Evolutionary conservation across 257 asterid genomes (phyloP).

Genomic region (Capsicum rhomboideum): DNA sequence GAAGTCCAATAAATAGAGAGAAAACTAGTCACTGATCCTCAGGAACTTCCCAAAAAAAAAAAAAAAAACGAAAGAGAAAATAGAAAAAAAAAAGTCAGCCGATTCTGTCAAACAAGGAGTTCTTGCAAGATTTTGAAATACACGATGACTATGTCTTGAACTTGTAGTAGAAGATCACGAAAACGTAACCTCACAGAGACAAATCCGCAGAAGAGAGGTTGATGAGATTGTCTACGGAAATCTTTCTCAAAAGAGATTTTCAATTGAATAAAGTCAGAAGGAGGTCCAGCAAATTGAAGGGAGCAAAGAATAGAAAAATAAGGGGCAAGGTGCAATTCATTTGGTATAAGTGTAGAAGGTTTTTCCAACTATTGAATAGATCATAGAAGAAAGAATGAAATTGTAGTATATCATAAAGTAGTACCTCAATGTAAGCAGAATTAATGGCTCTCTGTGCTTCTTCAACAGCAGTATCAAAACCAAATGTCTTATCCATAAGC

Average conservation of each 20-base stretch:
- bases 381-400: neutral
- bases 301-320: neutral
- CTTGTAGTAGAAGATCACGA: neutral
- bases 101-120: neutral
- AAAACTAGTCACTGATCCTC: neutral
- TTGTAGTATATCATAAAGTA: neutral
- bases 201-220: neutral
- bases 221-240: neutral
- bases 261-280: neutral
- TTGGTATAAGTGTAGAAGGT: neutral
- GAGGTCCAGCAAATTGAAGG: neutral
- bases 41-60: neutral
- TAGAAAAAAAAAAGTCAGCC: neutral
- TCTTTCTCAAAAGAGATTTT: neutral
- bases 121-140: neutral
- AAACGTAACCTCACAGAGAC: neutral
- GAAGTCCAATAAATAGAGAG: neutral
- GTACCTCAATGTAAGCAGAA: constrained; percentile 88
- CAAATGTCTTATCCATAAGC: constrained; percentile 96
- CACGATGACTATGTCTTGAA: neutral
- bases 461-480: constrained; percentile 99
- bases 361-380: neutral
- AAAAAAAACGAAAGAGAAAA: no score
- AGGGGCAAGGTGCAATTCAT: no score
- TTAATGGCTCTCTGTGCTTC: constrained; percentile 97